Percentiles rank a stretch among this genome's conserved stretches.
These are phyloP conservation scores for Lasiodiplodia sp. DNA, from an alignment of 2,329 filamentous ascomycete genomes.

Conservation along the genomic window DNA sequence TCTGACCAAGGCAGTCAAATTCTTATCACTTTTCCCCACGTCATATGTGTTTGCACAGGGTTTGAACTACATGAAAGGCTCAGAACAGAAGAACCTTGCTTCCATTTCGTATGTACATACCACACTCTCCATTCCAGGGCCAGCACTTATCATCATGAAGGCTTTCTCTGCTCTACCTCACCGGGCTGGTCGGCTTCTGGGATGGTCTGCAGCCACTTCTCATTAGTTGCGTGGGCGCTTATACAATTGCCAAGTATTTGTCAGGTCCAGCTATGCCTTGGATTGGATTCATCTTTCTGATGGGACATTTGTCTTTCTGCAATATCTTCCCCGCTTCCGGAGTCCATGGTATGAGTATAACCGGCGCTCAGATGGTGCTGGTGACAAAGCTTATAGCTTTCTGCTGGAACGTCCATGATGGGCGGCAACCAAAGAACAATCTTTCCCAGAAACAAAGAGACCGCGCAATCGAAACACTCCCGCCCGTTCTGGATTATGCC, in stretches of 20 bases:
- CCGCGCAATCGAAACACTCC: no score
- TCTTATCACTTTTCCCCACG: no score
- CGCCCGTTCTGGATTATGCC: no score
- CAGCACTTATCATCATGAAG: constrained; percentile 48
- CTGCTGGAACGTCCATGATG: constrained; percentile 97
- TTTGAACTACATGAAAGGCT: no score
- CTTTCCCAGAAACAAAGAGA: no score
- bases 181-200: constrained; percentile 95
- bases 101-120: no score
- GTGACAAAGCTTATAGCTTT: constrained; percentile 98
- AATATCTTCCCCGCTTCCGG: constrained; percentile 80
- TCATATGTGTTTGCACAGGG: no score
- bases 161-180: constrained; percentile 85
- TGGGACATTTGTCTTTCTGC: constrained; percentile 92
- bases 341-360: constrained; percentile 72
- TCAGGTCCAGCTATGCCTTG: constrained; percentile 96
- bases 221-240: constrained; percentile 82
- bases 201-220: constrained; percentile 77
- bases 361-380: constrained; percentile 95
- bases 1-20: no score
- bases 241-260: constrained; percentile 82
- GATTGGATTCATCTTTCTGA: constrained; percentile 90
- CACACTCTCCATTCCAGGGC: no score
- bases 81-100: no score
- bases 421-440: constrained; percentile 61